phyloP scores from a whole-genome alignment of 2,329 filamentous ascomycete genomes.

The Cylindrodendrum hubeiense region DNA sequence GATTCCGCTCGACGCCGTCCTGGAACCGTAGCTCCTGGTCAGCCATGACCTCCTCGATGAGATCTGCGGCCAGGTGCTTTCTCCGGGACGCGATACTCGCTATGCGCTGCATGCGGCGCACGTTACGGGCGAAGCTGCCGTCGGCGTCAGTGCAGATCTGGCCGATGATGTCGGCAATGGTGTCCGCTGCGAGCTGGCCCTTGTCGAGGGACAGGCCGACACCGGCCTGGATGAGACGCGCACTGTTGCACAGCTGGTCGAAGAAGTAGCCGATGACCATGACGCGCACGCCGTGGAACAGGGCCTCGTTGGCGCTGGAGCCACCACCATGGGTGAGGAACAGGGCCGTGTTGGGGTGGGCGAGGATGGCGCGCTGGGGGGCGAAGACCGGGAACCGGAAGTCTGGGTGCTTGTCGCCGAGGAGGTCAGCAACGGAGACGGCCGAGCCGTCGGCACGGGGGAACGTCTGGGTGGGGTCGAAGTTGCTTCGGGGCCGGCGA shows the following conservation, averaged over 20 bases:
- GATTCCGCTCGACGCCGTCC: conserved; percentile 37
- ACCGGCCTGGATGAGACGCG: conserved; percentile 43
- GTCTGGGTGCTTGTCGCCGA: conserved; percentile 45
- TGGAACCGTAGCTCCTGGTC: conserved; percentile 47
- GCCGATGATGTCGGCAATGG: conserved; percentile 47
- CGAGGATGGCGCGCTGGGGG: conserved; percentile 56
- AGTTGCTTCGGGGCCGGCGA: conserved; percentile 37
- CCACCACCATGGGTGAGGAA: conserved; percentile 58
- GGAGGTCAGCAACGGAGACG: conserved; percentile 32
- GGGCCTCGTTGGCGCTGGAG: conserved; percentile 55
- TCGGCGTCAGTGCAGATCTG: conserved; percentile 46
- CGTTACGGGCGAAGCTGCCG: conserved; percentile 48
- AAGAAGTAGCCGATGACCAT: conserved; percentile 54
- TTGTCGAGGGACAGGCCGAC: conserved; percentile 49
- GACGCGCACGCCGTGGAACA: conserved; percentile 54
- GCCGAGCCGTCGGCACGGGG: neutral
- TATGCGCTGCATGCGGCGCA: conserved; percentile 53
- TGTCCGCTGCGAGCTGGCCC: conserved; percentile 47
- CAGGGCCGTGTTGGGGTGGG: conserved; percentile 48
- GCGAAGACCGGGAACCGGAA: conserved; percentile 52
- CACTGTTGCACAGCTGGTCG: conserved; percentile 55
- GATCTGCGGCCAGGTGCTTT: conserved; percentile 54
- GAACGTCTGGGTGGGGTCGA: conserved; percentile 35
- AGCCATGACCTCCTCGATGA: conserved; percentile 57
- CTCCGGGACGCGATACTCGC: conserved; percentile 51